Evolutionary conservation across 768 basidiomycete genomes (phyloP), one percentile per base, ranked within the genome.

Genomic region (Leccinum barrowsii): DNA sequence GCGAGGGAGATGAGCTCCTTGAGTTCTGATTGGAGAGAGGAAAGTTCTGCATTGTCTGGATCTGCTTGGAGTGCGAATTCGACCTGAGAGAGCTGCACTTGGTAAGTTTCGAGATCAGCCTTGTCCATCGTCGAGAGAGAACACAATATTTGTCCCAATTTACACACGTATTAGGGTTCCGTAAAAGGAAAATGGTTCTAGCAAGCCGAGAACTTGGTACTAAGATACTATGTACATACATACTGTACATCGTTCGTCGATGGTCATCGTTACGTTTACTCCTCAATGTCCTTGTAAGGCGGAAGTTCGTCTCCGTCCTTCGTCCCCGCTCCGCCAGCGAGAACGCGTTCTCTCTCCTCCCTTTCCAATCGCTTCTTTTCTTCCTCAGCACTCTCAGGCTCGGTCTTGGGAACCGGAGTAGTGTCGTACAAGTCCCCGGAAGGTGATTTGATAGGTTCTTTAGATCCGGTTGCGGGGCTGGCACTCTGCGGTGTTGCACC

Each of bases 31-130:
- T 83, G 85, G 52, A 95, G 82, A 28, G 83, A 85, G 40, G 80
- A 74, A 50, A 94, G 85, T 72, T 90, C 91, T 55, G 75, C 65
- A 70, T 92, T 94, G 65, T 77, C 76, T 5, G 91, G 89, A 68
- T 94, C 92, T 44, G 84, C 72, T 51, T 83, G 77, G 50, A 95
- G 85, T 19, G 90, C 88, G 55, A 84, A 75, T 72, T 94, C 90
- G 60, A 94, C 92, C 71, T 94, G 90, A n/a, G 87, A 85, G 59
- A 93, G 86, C 70, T 92, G 90, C 11, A 89, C 89, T 76, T 94
- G 89, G 70, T 93, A 94, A 2, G 90, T 90, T 74, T 94, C 92
- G 58, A 94, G 83, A 73, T 94, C 92, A 58, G 82, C 78, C 66
- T 83, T 85, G 70, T 90, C 71, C 71, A 73, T 73, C 6, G 58